Conservation (phyloP, 148 eudicot genomes). For the Rhododendron williamsianum region DNA sequence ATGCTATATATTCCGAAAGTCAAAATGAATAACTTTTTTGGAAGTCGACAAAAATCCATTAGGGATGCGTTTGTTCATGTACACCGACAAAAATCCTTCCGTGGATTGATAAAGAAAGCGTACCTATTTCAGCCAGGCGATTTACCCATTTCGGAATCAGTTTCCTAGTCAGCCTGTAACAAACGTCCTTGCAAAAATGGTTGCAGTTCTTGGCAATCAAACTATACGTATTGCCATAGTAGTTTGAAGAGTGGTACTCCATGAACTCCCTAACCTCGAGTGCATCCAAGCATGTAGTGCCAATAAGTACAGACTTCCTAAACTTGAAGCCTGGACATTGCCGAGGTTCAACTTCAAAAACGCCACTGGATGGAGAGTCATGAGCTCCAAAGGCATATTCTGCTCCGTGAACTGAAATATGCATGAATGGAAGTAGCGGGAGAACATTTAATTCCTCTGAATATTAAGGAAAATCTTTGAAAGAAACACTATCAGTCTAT, state of each 20-base stretch:
- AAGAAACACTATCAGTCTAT: background rate
- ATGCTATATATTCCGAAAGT: background rate
- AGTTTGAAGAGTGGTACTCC: conserved; percentile 64
- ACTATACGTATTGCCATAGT: conserved; percentile 85
- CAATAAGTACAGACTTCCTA: conserved; percentile 68
- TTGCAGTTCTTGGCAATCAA: conserved; percentile 84
- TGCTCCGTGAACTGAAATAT: conserved; percentile 71
- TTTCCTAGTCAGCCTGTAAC: conserved; percentile 67
- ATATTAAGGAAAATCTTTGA: background rate
- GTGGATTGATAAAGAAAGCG: conserved; percentile 1
- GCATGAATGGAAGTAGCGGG: background rate
- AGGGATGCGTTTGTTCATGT: background rate
- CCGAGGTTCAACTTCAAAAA: conserved; percentile 88
- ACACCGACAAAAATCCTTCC: background rate
- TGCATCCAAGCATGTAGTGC: conserved; percentile 61
- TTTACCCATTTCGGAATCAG: conserved; percentile 85
- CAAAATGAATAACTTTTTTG: background rate
- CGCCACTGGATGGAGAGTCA: conserved; percentile 77
- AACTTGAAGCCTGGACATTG: conserved; percentile 92
- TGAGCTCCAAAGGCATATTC: conserved; percentile 98
- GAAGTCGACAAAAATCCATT: background rate
- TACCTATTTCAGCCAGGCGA: conserved; percentile 83
- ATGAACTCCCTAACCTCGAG: conserved; percentile 72
- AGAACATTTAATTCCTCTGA: background rate
- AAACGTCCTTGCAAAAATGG: conserved; percentile 84